These are phyloP conservation scores for Nannochloropsis gaditana DNA, from an alignment of 108 stramenopile genomes.

Conservation along the genomic window DNA sequence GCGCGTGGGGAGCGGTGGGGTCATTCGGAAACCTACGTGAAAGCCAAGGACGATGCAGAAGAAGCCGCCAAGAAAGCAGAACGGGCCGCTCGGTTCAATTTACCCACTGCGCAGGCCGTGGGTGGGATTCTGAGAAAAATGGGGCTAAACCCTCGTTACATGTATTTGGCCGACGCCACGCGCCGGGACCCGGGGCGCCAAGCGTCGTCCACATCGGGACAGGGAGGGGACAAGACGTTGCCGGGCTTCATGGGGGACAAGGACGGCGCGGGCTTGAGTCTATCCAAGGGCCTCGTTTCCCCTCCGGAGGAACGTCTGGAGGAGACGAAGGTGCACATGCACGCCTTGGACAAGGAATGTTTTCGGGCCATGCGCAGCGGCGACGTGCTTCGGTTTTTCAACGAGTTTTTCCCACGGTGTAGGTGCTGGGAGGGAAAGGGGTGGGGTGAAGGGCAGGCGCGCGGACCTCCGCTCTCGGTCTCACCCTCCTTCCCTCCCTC, in stretches of 20 bases:
- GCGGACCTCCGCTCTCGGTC: not conserved
- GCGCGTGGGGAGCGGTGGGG: not conserved
- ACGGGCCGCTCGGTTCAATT: conserved; percentile 7
- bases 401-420: conserved; percentile 12
- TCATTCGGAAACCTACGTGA: not conserved
- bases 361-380: not conserved
- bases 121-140: not conserved
- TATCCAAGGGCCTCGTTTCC: not conserved
- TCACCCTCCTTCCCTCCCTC: not conserved
- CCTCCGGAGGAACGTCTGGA: not conserved
- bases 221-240: not conserved
- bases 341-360: not conserved
- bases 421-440: not conserved
- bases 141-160: not conserved
- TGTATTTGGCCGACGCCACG: not conserved
- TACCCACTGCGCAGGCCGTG: not conserved
- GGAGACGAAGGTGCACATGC: not conserved
- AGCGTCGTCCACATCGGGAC: not conserved
- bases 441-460: not conserved
- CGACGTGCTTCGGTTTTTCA: not conserved
- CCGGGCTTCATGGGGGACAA: not conserved
- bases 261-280: not conserved
- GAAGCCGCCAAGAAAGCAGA: not conserved
- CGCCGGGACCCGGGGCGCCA: not conserved
- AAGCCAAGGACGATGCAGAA: not conserved